Conservation (phyloP, 225 moss, liverwort and hornwort species). For the Anthoceros angustus region DNA sequence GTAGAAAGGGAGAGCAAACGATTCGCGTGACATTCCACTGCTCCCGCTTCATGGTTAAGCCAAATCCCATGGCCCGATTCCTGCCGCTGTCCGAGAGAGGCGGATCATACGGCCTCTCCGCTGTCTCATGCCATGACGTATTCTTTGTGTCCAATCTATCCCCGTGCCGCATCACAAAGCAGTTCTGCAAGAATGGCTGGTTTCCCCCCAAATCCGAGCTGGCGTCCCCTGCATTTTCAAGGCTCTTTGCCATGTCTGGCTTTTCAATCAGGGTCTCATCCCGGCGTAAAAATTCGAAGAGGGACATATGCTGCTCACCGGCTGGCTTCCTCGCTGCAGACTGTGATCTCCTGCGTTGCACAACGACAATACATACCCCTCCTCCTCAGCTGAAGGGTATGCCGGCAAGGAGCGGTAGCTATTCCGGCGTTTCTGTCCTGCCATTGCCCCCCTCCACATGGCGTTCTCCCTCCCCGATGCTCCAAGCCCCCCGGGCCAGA, state of each 20-base stretch:
- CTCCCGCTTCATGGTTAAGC: constrained; percentile 25
- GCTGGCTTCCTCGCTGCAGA: too few relatives aligned
- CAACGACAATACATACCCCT: too few relatives aligned
- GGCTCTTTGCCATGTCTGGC: neutral
- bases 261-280: too few relatives aligned
- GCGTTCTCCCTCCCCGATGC: too few relatives aligned
- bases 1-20: constrained; percentile 57
- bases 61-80: constrained; percentile 30
- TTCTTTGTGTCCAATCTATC: constrained; percentile 57
- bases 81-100: constrained; percentile 43
- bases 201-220: constrained; percentile 6
- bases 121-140: constrained; percentile 29
- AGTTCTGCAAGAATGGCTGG: constrained; percentile 22
- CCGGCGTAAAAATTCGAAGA: too few relatives aligned
- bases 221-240: neutral
- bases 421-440: too few relatives aligned
- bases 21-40: constrained; percentile 38
- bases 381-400: too few relatives aligned
- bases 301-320: too few relatives aligned
- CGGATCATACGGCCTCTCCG: constrained; percentile 52
- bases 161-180: constrained; percentile 62
- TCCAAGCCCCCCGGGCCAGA: too few relatives aligned
- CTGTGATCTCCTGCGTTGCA: too few relatives aligned
- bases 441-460: too few relatives aligned
- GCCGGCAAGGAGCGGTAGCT: too few relatives aligned